Base-by-base conservation (phyloP, 2,329 filamentous ascomycete species). In the Neurospora sp. region DNA sequence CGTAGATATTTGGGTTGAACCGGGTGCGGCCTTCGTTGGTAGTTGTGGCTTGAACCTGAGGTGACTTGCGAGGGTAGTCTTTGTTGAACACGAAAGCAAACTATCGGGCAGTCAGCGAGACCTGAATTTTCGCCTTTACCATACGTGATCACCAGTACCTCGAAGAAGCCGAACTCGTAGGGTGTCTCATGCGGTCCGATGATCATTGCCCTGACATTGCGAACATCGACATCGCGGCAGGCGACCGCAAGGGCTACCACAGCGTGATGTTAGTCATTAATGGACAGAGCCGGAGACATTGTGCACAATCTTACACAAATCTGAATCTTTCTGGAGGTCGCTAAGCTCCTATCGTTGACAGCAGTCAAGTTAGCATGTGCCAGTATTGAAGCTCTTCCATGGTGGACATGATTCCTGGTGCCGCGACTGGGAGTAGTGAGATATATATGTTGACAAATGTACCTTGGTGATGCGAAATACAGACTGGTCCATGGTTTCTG, bases 1-100 rank as follows among this genome's bases (percentile, higher is more conserved):
- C 86, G 78, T 99, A 99, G 72, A 99, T 97, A 78, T 99, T 99
- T 3, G 96, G 96, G 77, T 97, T 97, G 84, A 98, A 98, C 8
- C 96, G 90, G 77, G 91, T 93, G 71, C 90, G 86, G 11, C 95
- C 95, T n/a, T 86, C 84, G 78, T 98, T 97, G 1, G 95, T 99
- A 0, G 96, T 98, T 58, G 90, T 86, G 36, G 91, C 90, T 33
- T 84, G 87, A 36, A 90, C 88, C 15, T 75, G 73, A 1, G 89
- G 89, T 0, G 88, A 85, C 74, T 88, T 90, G 67, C 86, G 83
- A 6, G 96, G 96, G 77, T 99, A 99, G 3, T 97, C 93, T 84
- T 87, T 90, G 69, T 89, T 87, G 76, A 97, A 94, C 75, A 88
- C 91, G 76, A 96, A 88, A 0, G 84, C 79, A 78, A 97, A 96